phyloP scores from a whole-genome alignment of 768 basidiomycete species.

The Ramaria rubella region DNA sequence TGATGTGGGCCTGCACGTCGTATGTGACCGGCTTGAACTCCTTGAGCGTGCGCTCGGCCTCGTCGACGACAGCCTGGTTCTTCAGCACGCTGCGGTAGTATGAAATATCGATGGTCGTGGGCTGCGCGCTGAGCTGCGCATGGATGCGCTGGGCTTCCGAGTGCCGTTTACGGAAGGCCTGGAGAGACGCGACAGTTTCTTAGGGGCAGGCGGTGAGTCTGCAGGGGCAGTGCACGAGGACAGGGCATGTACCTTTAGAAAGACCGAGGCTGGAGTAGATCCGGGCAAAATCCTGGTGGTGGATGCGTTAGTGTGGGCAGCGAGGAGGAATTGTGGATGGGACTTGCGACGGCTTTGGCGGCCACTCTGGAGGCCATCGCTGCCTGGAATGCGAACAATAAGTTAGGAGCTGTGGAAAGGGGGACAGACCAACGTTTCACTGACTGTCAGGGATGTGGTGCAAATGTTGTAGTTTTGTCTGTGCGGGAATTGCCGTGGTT shows the following conservation, averaged over 20 bases:
- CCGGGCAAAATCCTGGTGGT: constrained; percentile 71
- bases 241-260: constrained; percentile 75
- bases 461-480: no score
- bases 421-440: no score
- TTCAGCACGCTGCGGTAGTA: constrained; percentile 89
- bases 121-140: constrained; percentile 55
- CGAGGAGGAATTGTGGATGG: constrained; percentile 3
- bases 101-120: constrained; percentile 81
- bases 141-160: constrained; percentile 76
- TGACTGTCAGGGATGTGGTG: no score
- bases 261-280: constrained; percentile 77
- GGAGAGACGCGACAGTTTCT: constrained; percentile 88
- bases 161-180: constrained; percentile 95
- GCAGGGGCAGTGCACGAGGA: no score
- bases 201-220: not conserved
- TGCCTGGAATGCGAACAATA: not conserved
- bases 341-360: constrained; percentile 54
- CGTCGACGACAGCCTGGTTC: constrained; percentile 87
- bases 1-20: constrained; percentile 82
- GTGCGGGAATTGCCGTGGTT: no score
- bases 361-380: constrained; percentile 62
- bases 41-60: constrained; percentile 83
- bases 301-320: constrained; percentile 10
- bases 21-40: constrained; percentile 94
- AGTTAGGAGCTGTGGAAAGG: no score